Percentiles rank a stretch among this genome's conserved stretches.
Conservation (phyloP, 2,329 filamentous ascomycete genomes). For the Xylaria sp. region DNA sequence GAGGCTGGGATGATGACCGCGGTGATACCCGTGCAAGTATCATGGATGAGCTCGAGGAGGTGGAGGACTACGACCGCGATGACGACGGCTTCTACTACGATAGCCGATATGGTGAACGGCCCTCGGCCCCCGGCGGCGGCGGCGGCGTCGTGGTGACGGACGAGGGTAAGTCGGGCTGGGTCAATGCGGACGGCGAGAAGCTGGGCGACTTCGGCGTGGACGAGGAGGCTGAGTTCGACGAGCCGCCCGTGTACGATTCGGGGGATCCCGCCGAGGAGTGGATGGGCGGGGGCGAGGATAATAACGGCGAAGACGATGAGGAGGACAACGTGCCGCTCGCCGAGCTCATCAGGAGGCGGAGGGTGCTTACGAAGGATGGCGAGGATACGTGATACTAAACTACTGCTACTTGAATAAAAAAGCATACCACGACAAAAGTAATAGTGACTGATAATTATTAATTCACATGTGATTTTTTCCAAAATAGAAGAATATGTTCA, state of each 20-base stretch:
- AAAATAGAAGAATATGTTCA: not conserved
- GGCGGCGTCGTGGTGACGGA: slow-evolving; percentile 29
- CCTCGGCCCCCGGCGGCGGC: not conserved
- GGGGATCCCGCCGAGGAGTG: too few relatives aligned
- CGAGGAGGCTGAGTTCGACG: slow-evolving; percentile 63
- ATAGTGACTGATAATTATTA: not conserved
- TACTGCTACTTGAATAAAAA: too few relatives aligned
- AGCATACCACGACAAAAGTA: not conserved
- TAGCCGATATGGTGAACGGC: slow-evolving; percentile 27
- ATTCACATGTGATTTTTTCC: not conserved
- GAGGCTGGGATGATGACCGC: too few relatives aligned
- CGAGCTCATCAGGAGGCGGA: slow-evolving; percentile 64
- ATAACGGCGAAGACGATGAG: slow-evolving; percentile 46
- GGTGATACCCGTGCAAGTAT: slow-evolving; percentile 45
- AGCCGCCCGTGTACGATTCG: slow-evolving; percentile 12
- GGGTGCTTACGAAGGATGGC: slow-evolving; percentile 38
- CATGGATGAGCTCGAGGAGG: slow-evolving; percentile 55
- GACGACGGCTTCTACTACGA: slow-evolving; percentile 48
- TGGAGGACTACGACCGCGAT: slow-evolving; percentile 52
- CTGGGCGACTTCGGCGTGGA: slow-evolving; percentile 80
- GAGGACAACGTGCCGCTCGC: slow-evolving; percentile 70
- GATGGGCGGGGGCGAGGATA: slow-evolving; percentile 27
- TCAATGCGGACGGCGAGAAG: slow-evolving; percentile 74
- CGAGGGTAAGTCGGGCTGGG: slow-evolving; percentile 65
- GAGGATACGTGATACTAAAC: slow-evolving; percentile 38